Percentiles rank a stretch among this genome's conserved stretches.
These are phyloP conservation scores for Alternaria rosae DNA, from an alignment of 2,329 filamentous ascomycete genomes.

Conservation along the genomic window DNA sequence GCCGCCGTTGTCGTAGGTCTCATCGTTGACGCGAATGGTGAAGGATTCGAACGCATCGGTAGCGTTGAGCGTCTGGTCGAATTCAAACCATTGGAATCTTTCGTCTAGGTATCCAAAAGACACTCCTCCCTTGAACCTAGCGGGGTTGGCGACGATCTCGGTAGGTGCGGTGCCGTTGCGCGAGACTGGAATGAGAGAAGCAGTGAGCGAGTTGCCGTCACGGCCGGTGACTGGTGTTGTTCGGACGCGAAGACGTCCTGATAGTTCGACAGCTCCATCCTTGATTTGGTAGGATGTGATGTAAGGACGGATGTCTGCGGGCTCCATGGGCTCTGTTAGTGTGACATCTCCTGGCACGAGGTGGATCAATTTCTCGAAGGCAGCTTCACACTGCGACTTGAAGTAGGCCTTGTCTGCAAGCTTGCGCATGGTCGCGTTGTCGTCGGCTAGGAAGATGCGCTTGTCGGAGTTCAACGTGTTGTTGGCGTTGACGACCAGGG, in stretches of 20 bases:
- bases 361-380: conserved; percentile 30
- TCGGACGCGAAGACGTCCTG: conserved; percentile 27
- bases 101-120: conserved; percentile 14
- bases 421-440: conserved; percentile 40
- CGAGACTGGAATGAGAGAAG: conserved; percentile 3
- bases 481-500: conserved; percentile 36
- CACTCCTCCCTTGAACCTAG: neutral
- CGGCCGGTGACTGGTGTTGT: conserved; percentile 13
- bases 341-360: conserved; percentile 29
- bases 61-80: conserved; percentile 1
- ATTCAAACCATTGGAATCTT: conserved; percentile 14
- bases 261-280: conserved; percentile 20
- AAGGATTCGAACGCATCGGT: conserved; percentile 8
- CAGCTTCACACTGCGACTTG: conserved; percentile 23
- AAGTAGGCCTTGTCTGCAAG: conserved; percentile 32
- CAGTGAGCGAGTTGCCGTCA: conserved; percentile 3
- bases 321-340: conserved; percentile 27
- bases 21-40: conserved; percentile 11
- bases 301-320: conserved; percentile 27
- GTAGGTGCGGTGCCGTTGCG: neutral
- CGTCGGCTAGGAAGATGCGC: conserved; percentile 41
- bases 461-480: conserved; percentile 43
- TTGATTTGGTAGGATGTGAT: conserved; percentile 21
- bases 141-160: neutral
- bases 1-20: conserved; percentile 14